phyloP scores from a whole-genome alignment of 345 rosid genomes.

The Pistacia integerrima region DNA sequence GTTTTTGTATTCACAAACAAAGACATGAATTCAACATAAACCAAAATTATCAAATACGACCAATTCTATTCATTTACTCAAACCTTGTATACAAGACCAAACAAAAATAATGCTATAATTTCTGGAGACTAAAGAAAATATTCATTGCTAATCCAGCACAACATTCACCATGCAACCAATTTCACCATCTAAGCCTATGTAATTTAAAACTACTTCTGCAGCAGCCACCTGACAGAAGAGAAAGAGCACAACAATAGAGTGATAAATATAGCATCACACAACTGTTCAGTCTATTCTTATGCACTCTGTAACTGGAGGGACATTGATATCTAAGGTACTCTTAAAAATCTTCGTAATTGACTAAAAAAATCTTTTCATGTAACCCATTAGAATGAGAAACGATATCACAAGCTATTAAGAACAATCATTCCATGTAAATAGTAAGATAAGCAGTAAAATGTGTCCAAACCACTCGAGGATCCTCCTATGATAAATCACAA shows the following conservation, averaged over 20 bases:
- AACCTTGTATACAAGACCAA: too few relatives aligned
- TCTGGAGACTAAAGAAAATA: too few relatives aligned
- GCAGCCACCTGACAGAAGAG: constrained; percentile 73
- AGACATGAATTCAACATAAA: too few relatives aligned
- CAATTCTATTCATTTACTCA: too few relatives aligned
- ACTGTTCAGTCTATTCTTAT: neutral
- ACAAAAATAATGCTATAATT: constrained; percentile 24
- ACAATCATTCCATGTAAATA: neutral
- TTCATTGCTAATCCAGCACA: constrained; percentile 96
- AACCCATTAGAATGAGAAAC: neutral
- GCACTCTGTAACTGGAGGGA: neutral
- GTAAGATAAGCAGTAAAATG: neutral
- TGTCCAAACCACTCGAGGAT: constrained; percentile 84
- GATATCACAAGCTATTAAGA: constrained; percentile 8
- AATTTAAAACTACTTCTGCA: constrained; percentile 93
- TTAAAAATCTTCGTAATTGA: neutral
- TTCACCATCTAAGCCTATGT: constrained; percentile 98
- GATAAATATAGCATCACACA: neutral
- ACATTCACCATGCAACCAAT: constrained; percentile 99
- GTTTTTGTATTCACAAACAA: too few relatives aligned
- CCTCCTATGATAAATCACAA: constrained; percentile 92
- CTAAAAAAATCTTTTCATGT: neutral
- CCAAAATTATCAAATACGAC: too few relatives aligned
- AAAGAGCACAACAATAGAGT: constrained; percentile 8
- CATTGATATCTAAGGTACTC: too few relatives aligned